Base-by-base conservation (phyloP, 768 basidiomycete genomes). In the Wakefieldia striispora region DNA sequence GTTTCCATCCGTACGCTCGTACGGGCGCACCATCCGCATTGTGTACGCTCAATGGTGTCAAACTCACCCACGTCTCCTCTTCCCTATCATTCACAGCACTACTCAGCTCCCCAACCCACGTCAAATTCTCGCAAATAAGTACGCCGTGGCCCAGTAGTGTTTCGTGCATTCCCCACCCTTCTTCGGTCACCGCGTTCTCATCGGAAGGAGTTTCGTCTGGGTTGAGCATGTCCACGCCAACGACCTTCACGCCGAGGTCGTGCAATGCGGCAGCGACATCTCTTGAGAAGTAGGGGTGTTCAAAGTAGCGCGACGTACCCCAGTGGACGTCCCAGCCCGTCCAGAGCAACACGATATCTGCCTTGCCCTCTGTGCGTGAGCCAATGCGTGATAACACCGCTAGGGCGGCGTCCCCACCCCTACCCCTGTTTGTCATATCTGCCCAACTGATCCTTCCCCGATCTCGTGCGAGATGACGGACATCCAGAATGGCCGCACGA, bases 61-160 rank as follows among this genome's bases (percentile, higher is more conserved):
- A 60, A 47, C 77, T 80, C 31, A 85, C 78, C 46, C 73, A 68
- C 61, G 71, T 75, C 19, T 67, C 62, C 14, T 43, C 58, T 12
- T 50, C 54, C 11, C 40, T 44, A 14, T 14, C 31, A 6, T 23
- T n/a, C 29, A 60, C 63, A 4, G 48, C 65, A 17, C 29, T 42
- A 12, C 57, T 49, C 27, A 87, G 59, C 40, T 53, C 54, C 26
- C 75, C 76, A 47, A 89, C 56, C 44, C 81, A 79, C 10, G 69
- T 78, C 59, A 90, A 49, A 55, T 90, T 91, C 70, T 90, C 88
- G 26, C 78, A 85, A 49, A 90, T 86, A 6, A 86, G 59, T 2
- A 80, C 78, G 0, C 80, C 85, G 16, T 64, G 69, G 19, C 82
- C 81, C n/a, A 91, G 72, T 8, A 89, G 65, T 1, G 67, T 68